Base-by-base conservation (phyloP, 2,329 filamentous ascomycete species). In the Hymenotorrendiella dingleyae region DNA sequence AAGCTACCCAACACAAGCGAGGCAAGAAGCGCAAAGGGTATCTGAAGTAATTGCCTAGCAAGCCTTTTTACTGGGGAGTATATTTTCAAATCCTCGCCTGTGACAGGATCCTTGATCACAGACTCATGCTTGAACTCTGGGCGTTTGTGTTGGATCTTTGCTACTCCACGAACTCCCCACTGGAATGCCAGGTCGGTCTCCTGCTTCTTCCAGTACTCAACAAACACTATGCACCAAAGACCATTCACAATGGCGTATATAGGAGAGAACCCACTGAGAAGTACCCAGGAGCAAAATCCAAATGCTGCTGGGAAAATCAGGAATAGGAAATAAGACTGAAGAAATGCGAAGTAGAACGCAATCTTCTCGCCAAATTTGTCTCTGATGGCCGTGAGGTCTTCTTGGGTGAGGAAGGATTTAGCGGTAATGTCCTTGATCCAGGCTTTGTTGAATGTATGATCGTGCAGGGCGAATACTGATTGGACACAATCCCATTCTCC, bases 151-250 rank as follows among this genome's bases (percentile, higher is more conserved):
- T 95, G 86, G 40, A 96, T 87, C 37, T 72, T 76, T 4, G 86
- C 90, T 1, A 94, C 89, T 6, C 86, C 85, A 38, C 85, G 81
- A 3, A 95, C 89, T 11, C 86, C 85, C 91, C 91, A 97, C 54
- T 87, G 79, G 12, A 95, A 79, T 7, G 84, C 82, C 6, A 97
- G 71, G 59, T 97, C 90, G 1, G 82, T 72, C 64, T 97, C 88
- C 62, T 94, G 87, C 56, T 91, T 84, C 68, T 94, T 95, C 91
- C 91, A 97, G 64, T 86, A 95, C 62, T 97, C 91, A 43, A 94
- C 84, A 60, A 96, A 96, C 36, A 91, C 69, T 3, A 93, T 81
- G 44, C 84, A 84, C 87, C 90, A 95, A n/a, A 95, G 67, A 24
- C 81, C 84, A 59, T 83, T 90, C 33, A 83, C 72, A 1, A 90